Evolutionary conservation across 169 alveolate genomes (phyloP), one percentile per base, ranked within the genome.

Genomic region (Pseudocohnilembus persalinus): DNA sequence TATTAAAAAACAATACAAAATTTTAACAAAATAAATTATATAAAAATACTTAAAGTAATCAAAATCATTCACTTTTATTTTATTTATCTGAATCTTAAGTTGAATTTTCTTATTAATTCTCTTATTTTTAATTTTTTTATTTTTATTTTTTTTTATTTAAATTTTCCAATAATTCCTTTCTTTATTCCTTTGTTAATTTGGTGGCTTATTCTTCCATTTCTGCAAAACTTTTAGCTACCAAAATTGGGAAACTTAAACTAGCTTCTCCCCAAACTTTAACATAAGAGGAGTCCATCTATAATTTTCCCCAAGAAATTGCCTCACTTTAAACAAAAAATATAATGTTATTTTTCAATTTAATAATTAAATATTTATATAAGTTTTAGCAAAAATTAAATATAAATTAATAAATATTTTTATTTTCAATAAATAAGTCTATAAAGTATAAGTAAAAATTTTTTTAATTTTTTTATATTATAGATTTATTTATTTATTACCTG

Each of bases 261-360:
- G 99, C 98, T 82, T 98, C 99, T 31, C 99, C 97, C 88, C 94
- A 98, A n/a, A 99, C 98, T 94, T 99, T 99, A 65, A 98, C 99
- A 72, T 99, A 99, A 82, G 93, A 88, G 29, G 99, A 96, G 68
- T 96, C 96, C 74, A 93, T 88, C 89, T 97, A 97, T 79, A 99
- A 98, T 95, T 99, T 99, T 20, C 99, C 99, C 99, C 99, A 98
- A 88, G 99, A 95, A 65, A 98, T 98, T 32, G 99, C 99, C 92
- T 99, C 99, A 89, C 99, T 99, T 11, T 11, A n/a, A n/a, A n/a
- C n/a, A n/a, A n/a, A n/a, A n/a, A n/a, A n/a, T n/a, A n/a, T n/a
- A n/a, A n/a, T n/a, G n/a, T n/a, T n/a, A n/a, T n/a, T n/a, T n/a
- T n/a, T n/a, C n/a, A n/a, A n/a, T n/a, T n/a, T n/a, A n/a, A n/a